Evolutionary conservation across 768 basidiomycete species (phyloP).

Genomic region (Tephrocybe rancida): DNA sequence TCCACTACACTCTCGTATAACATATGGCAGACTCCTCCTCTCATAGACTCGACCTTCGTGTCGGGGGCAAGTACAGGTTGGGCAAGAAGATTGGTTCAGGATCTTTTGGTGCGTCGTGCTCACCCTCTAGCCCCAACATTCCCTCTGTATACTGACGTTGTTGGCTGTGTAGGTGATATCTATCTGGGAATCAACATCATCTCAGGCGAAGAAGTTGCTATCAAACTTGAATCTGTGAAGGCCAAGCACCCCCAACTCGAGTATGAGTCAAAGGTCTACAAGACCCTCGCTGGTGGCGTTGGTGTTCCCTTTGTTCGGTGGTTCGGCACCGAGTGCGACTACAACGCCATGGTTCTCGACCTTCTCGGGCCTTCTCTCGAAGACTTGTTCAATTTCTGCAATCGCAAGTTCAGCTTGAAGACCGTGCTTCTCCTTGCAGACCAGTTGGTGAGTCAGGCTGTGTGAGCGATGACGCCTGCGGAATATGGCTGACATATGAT

Average conservation of each 20-base stretch:
- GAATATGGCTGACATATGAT: constrained; percentile 20
- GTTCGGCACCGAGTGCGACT: constrained; percentile 96
- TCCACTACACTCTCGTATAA: constrained; percentile 21
- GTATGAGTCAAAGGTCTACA: constrained; percentile 94
- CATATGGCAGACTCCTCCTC: constrained; percentile 74
- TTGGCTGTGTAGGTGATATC: constrained; percentile 78
- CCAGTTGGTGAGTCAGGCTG: constrained; percentile 72
- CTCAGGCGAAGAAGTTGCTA: constrained; percentile 98
- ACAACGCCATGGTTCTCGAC: constrained; percentile 99
- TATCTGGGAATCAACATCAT: constrained; percentile 99
- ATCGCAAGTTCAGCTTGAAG: constrained; percentile 97
- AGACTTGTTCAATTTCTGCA: constrained; percentile 93
- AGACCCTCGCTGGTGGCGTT: constrained; percentile 98
- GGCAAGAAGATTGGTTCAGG: constrained; percentile 99
- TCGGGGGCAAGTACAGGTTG: constrained; percentile 94
- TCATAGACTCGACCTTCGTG: constrained; percentile 81
- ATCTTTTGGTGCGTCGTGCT: constrained; percentile 79
- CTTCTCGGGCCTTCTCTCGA: constrained; percentile 91
- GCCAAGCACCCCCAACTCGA: constrained; percentile 99
- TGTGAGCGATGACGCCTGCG: constrained; percentile 18
- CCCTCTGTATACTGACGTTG: constrained; percentile 11
- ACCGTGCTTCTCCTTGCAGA: constrained; percentile 96
- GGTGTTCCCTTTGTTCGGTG: constrained; percentile 98
- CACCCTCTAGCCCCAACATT: background rate
- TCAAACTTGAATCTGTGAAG: constrained; percentile 99